These are phyloP conservation scores for Dalbergia cochinchinensis DNA, from an alignment of 306 rosid species.

Conservation along the genomic window DNA sequence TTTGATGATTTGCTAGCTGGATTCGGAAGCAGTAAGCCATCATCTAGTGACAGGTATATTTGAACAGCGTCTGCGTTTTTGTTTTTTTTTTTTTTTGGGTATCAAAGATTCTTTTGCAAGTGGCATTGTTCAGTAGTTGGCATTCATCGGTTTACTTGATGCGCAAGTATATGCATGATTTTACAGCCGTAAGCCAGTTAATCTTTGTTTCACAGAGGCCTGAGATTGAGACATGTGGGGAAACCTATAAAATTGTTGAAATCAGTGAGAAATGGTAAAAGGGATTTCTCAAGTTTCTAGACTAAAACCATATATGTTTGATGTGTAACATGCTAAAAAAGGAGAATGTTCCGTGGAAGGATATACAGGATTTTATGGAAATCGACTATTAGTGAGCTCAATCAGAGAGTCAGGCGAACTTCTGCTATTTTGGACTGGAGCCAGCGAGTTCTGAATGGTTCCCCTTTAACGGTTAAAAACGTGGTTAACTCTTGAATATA, in stretches of 20 bases:
- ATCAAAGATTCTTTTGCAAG: conserved; percentile 32
- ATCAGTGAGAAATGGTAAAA: conserved; percentile 3
- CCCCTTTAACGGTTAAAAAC: not conserved
- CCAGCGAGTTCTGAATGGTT: not conserved
- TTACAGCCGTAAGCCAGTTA: not conserved
- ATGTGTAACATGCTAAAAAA: not conserved
- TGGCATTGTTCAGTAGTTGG: conserved; percentile 39
- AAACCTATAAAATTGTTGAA: not conserved
- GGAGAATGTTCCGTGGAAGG: not conserved
- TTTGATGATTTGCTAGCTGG: conserved; percentile 91
- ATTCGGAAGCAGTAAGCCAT: conserved; percentile 60
- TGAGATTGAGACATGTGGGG: conserved; percentile 5
- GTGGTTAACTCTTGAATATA: not conserved
- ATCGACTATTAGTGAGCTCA: conserved; percentile 10
- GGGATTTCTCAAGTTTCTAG: not conserved
- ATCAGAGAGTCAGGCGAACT: conserved; percentile 8
- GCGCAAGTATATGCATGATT: conserved; percentile 18
- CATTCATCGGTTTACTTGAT: conserved; percentile 34
- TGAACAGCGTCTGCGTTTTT: not conserved
- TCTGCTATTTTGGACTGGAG: not conserved
- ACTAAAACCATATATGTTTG: not conserved
- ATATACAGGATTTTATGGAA: not conserved
- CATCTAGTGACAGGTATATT: conserved; percentile 71
- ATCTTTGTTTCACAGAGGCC: conserved; percentile 12
- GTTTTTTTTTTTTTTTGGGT: not conserved